Conservation (phyloP, 345 rosid species). For the Raphanus sativus region DNA sequence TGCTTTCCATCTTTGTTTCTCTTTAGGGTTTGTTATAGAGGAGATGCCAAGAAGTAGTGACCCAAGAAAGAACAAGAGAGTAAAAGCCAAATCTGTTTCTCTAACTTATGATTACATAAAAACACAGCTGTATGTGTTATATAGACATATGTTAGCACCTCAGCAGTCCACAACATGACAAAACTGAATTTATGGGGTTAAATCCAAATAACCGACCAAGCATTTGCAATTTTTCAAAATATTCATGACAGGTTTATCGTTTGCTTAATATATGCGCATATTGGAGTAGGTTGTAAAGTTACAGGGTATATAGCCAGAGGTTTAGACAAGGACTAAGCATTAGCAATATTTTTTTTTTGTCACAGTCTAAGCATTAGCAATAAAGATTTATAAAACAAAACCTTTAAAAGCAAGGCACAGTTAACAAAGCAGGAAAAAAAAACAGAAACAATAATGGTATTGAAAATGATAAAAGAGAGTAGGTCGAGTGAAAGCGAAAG, state of each 20-base stretch:
- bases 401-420: slow-evolving; percentile 42
- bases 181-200: slow-evolving; percentile 17
- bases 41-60: slow-evolving; percentile 28
- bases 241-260: neutral
- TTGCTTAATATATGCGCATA: neutral
- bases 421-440: slow-evolving; percentile 43
- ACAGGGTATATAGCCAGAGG: slow-evolving; percentile 16
- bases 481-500: slow-evolving; percentile 50
- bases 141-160: slow-evolving; percentile 4
- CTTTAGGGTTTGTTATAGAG: slow-evolving; percentile 22
- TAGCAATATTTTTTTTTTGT: neutral
- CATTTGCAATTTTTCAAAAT: neutral
- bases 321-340: slow-evolving; percentile 32
- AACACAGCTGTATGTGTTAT: slow-evolving; percentile 9
- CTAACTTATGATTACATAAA: slow-evolving; percentile 29
- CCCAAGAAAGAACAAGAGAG: slow-evolving; percentile 24
- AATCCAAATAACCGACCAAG: neutral
- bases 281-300: slow-evolving; percentile 8
- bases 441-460: slow-evolving; percentile 37
- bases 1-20: slow-evolving; percentile 15
- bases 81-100: slow-evolving; percentile 32
- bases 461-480: slow-evolving; percentile 43
- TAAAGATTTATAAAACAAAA: slow-evolving; percentile 21
- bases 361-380: slow-evolving; percentile 21
- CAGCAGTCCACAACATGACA: slow-evolving; percentile 20